Base-by-base conservation (phyloP, 805 yeast species). In the Ogataea trehaloabstinens region DNA sequence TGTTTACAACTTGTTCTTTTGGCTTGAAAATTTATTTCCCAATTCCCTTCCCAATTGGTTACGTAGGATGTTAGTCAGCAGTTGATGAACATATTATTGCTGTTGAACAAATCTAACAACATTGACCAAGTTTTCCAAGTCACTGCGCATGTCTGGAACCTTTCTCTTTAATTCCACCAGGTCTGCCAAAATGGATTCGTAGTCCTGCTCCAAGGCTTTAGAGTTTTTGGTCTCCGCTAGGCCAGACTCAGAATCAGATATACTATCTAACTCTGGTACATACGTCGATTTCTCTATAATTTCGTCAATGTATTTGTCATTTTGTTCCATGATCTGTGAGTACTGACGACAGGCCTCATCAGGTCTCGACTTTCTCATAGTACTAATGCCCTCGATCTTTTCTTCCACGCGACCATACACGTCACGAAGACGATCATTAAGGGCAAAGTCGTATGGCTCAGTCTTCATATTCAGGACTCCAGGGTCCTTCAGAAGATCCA, bases 401-500 rank as follows among this genome's bases (percentile, higher is more conserved):
- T 70, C 72, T 46, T 86, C 95, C 41, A 85, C 80, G 27, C 72
- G 68, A 34, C 70, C 70, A 45, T 84, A 75, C 34, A 76, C 49
- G 34, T 70, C 66, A 33, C 91, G 66, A 20, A 85, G 71, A 39
- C 68, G 57, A 41, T 75, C 80, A 56, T 83, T 82, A 42, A 84
- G 59, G 15, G 72, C 79, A 28, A 73, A 61, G 53, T 86, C 91
- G 58, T 82, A 84, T 1, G 90, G 88, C 55, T 82, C 93, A 6
- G 78, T 70, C 41, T 72, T 72, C 40, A 49, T 53, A 37, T 49
- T 44, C 17, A 52, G 29, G 42, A 45, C 27, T 5, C 53, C 51
- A 2, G 51, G 46, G 36, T 39, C 44, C 7, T 29, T 38, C 29
- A 48, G 34, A n/a, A 51, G 39, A 10, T 41, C 41, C 3, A 34